These are phyloP conservation scores for Saccharum spontaneum DNA, from an alignment of 176 grass and related monocot genomes.

Conservation along the genomic window DNA sequence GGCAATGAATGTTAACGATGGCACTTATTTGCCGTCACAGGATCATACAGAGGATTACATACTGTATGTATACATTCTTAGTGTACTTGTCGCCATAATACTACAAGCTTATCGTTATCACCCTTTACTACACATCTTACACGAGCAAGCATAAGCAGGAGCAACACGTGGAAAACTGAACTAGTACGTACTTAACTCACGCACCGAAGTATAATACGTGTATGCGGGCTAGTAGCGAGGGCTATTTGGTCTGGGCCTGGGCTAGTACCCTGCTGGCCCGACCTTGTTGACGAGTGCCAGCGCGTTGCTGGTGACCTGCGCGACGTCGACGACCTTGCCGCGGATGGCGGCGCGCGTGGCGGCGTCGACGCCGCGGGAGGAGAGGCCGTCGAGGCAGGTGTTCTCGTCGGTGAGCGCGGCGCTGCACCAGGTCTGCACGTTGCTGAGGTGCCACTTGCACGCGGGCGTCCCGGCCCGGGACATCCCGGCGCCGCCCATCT, in stretches of 20 bases:
- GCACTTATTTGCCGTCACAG: no score
- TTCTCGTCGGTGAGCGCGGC: conserved; percentile 94
- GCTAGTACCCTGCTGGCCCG: conserved; percentile 27
- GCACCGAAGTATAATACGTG: no score
- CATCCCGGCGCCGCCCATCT: conserved; percentile 45
- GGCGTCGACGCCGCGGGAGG: conserved; percentile 48
- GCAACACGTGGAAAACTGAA: no score
- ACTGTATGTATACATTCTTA: no score
- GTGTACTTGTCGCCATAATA: no score
- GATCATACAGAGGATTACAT: no score
- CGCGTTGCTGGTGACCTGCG: conserved; percentile 93
- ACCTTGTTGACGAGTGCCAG: conserved; percentile 78
- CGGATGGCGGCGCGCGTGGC: conserved; percentile 52
- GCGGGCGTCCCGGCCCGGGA: conserved; percentile 46
- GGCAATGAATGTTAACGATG: no score
- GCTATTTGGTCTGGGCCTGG: background rate
- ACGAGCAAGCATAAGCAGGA: no score
- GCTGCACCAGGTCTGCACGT: conserved; percentile 94
- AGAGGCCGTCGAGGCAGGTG: conserved; percentile 84
- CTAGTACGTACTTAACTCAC: no score
- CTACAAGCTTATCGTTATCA: no score
- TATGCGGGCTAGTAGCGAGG: no score
- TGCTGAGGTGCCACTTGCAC: conserved; percentile 83
- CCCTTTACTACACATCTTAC: no score
- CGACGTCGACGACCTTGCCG: conserved; percentile 85